Evolutionary conservation across 2,329 filamentous ascomycete species (phyloP).

Genomic region (Biscogniauxia mediterranea): DNA sequence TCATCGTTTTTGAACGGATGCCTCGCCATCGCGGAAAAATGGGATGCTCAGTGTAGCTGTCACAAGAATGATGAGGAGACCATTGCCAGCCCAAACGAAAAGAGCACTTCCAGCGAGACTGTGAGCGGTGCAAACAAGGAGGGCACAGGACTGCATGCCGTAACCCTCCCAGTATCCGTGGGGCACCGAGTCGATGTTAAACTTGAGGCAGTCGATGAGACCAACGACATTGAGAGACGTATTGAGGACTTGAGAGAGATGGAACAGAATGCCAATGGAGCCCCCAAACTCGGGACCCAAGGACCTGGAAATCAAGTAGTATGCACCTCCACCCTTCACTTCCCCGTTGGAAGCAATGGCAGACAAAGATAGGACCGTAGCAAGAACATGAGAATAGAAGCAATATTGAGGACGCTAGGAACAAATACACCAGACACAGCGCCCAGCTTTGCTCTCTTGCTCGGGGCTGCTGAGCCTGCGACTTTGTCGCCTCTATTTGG

Average conservation of each 20-base stretch:
- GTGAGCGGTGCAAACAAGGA: conserved; percentile 69
- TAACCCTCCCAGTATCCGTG: conserved; percentile 77
- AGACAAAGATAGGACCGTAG: conserved; percentile 82
- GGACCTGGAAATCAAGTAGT: conserved; percentile 84
- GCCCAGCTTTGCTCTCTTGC: conserved; percentile 63
- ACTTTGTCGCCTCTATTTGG: conserved; percentile 16
- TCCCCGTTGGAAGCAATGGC: conserved; percentile 89
- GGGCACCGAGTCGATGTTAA: conserved; percentile 71
- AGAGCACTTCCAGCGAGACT: conserved; percentile 78
- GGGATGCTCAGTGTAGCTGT: conserved; percentile 80
- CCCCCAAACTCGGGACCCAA: conserved; percentile 87
- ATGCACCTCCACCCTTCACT: conserved; percentile 82
- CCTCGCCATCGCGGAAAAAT: conserved; percentile 66
- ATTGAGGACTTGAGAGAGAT: conserved; percentile 85
- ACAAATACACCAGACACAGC: conserved; percentile 80
- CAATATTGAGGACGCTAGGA: conserved; percentile 82
- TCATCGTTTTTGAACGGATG: conserved; percentile 63
- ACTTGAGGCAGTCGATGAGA: conserved; percentile 75
- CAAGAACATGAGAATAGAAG: conserved; percentile 93
- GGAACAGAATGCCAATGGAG: conserved; percentile 84
- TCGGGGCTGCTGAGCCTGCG: conserved; percentile 30
- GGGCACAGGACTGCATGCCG: conserved; percentile 68
- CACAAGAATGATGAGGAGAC: conserved; percentile 67
- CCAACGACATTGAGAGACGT: conserved; percentile 86
- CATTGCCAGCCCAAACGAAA: conserved; percentile 79